Evolutionary conservation across 345 rosid genomes (phyloP), one percentile per base, ranked within the genome.

Genomic region (Populus pruinosa): DNA sequence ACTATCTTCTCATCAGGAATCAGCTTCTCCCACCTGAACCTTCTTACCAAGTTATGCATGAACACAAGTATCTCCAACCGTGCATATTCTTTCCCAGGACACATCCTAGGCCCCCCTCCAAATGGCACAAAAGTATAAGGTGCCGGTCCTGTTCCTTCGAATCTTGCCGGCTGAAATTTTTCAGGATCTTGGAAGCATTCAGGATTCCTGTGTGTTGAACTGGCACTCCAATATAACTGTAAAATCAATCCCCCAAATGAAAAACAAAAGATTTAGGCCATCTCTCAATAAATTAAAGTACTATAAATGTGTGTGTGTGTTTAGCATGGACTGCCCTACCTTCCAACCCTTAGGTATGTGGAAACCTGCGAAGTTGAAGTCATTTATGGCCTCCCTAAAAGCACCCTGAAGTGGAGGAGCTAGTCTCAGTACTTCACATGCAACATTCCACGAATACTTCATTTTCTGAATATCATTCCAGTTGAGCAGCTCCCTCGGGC

Each of bases 391-490:
- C 20, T 47, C 61, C 29, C 73, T 70, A 36, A 47, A 70, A 44
- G 39, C n/a, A 7, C 62, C 62, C 5, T 4, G 8, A 13, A 16
- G 21, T 23, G 73, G 73, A 12, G 73, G 73, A 14, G 43, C 16
- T 12, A 69, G 38, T 39, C 61, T 70, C 38, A 70, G 27, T 2
- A 39, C 21, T 70, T 70, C 73, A 44, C 39, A 70, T 0, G 59
- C 62, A 38, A 70, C 73, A 23, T 27, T 36, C 62, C 73, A 47
- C 3, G 73, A 49, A 17, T 27, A 69, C 17, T 44, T 69, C 73
- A 70, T 70, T n/a, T 27, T 70, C n/a, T 70, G 73, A 13, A 70
- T 20, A 70, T 70, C 73, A 16, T 70, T 33, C 73, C 73, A 70
- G 33, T 70, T 27, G 8, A 70, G 21, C 35, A 49, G 31, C 20